Percentiles rank a stretch among this genome's conserved stretches.
Conservation (phyloP, 208 protist genomes). For the Leishmania gerbilli region DNA sequence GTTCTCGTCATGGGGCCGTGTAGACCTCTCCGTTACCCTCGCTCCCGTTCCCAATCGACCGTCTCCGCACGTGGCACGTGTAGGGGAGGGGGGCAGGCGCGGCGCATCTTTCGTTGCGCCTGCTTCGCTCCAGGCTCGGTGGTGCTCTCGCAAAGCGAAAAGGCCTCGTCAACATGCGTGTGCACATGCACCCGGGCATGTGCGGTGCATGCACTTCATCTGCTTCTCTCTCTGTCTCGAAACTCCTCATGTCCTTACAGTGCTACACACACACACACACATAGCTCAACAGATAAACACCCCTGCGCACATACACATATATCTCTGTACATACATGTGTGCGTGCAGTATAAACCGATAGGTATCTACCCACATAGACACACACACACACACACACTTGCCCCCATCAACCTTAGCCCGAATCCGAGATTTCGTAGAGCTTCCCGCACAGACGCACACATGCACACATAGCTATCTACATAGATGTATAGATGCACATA, state of each 20-base stretch:
- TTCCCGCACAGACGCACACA: not conserved
- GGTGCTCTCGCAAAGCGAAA: not conserved
- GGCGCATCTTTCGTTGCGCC: not conserved
- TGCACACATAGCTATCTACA: too few species aligned
- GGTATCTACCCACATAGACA: not conserved
- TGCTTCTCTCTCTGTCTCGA: not conserved
- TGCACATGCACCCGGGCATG: not conserved
- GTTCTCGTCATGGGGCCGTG: not conserved
- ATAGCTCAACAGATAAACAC: not conserved
- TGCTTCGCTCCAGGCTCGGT: not conserved
- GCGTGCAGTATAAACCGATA: not conserved
- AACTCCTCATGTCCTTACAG: not conserved
- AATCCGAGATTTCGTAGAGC: not conserved
- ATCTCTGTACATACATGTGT: not conserved
- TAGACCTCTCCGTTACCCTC: not conserved
- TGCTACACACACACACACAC: not conserved
- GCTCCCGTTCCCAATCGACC: not conserved
- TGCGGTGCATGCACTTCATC: not conserved
- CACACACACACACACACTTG: not conserved
- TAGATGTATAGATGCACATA: not conserved
- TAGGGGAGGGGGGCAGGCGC: not conserved
- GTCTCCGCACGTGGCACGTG: not conserved
- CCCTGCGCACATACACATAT: not conserved
- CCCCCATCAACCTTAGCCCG: not conserved
- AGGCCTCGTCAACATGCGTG: not conserved